Conservation (phyloP, 345 rosid species). For the Bruguiera sexangula region DNA sequence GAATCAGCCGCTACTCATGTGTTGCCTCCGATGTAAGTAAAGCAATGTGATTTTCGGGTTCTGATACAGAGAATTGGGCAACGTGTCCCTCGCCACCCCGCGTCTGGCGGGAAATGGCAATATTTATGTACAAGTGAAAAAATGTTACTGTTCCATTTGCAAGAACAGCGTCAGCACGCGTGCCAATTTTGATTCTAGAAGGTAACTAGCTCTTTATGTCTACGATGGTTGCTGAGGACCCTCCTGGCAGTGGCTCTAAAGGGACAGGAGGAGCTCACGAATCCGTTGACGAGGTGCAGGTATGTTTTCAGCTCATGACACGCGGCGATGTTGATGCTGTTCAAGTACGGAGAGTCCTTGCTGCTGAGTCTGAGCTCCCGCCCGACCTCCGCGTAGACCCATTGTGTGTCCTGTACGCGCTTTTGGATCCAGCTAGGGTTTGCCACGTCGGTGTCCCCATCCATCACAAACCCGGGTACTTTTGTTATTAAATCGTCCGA, state of each 20-base stretch:
- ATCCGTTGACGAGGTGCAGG: slow-evolving; percentile 38
- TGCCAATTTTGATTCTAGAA: too few relatives aligned
- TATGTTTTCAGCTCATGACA: slow-evolving; percentile 32
- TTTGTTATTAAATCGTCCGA: slow-evolving; percentile 31
- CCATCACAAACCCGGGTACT: slow-evolving; percentile 28
- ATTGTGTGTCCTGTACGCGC: slow-evolving; percentile 21
- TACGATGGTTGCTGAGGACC: slow-evolving; percentile 5
- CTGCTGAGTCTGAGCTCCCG: slow-evolving; percentile 28
- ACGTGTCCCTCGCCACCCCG: too few relatives aligned
- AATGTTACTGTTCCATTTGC: too few relatives aligned
- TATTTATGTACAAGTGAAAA: too few relatives aligned
- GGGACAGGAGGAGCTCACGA: slow-evolving; percentile 50
- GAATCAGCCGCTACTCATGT: too few relatives aligned
- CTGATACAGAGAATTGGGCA: too few relatives aligned
- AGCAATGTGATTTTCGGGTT: too few relatives aligned
- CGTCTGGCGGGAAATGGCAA: too few relatives aligned
- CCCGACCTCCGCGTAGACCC: slow-evolving; percentile 24
- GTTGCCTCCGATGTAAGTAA: too few relatives aligned
- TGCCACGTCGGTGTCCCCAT: neutral
- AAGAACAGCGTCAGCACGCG: too few relatives aligned
- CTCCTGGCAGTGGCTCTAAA: slow-evolving; percentile 36
- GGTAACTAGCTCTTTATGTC: neutral
- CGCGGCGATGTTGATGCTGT: slow-evolving; percentile 12
- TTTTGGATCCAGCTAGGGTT: slow-evolving; percentile 25
- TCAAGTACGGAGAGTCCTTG: slow-evolving; percentile 23